A percentile compares a stretch with the other conserved stretches of the same genome.
Evolutionary conservation across 2,329 filamentous ascomycete species (phyloP).

Genomic region (Pseudocercospora vitis): DNA sequence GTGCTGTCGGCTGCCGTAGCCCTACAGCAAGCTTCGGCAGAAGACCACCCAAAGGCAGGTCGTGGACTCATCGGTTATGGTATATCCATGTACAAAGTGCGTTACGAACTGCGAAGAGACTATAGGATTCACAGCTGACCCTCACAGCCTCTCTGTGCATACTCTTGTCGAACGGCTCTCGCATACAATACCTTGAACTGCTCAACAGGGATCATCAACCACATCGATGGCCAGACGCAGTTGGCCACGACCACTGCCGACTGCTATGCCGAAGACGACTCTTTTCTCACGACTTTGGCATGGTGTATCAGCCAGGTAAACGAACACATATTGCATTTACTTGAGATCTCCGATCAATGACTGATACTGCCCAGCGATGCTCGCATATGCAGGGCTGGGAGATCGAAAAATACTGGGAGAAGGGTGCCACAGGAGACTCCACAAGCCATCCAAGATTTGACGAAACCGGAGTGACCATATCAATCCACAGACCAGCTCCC

Average conservation of each 20-base stretch:
- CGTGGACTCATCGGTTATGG: conserved; percentile 27
- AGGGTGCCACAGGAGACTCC: conserved; percentile 22
- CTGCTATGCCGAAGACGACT: conserved; percentile 33
- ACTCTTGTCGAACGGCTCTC: conserved; percentile 22
- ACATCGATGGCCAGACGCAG: conserved; percentile 5
- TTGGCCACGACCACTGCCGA: conserved; percentile 20
- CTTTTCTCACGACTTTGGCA: conserved; percentile 31
- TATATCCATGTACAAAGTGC: conserved; percentile 22
- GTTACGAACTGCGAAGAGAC: background rate
- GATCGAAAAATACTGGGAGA: conserved; percentile 33
- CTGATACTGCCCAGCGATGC: no score
- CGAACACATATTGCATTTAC: background rate
- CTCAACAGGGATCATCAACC: conserved; percentile 6
- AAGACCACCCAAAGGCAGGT: background rate
- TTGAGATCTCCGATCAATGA: no score
- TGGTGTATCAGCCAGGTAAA: conserved; percentile 27
- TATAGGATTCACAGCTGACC: no score
- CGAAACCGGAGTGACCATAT: background rate
- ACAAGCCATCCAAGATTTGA: conserved; percentile 9
- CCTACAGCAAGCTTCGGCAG: background rate
- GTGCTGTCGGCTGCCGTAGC: background rate
- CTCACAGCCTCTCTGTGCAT: conserved; percentile 21
- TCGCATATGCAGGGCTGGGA: conserved; percentile 22
- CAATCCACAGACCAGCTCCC: conserved; percentile 9
- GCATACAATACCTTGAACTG: conserved; percentile 12